Base-by-base conservation (phyloP, 805 yeast species). In the Kodamaea kakaduensis region DNA sequence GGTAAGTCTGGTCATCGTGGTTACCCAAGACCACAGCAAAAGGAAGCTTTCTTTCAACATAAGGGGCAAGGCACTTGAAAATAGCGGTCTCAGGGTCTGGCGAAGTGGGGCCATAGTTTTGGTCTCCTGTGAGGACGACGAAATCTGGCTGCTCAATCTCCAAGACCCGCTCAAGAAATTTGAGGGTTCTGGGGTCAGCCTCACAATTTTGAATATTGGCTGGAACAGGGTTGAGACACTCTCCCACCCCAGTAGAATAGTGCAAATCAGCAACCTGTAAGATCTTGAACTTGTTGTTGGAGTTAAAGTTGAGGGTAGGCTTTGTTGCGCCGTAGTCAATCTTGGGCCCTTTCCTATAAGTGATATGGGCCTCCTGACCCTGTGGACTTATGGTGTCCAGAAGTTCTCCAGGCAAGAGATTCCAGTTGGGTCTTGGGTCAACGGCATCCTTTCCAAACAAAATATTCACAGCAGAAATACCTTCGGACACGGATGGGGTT, bases 181-280 rank as follows among this genome's bases (percentile, higher is more conserved):
- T 47, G 16, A 73, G 39, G 0, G 97, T 86, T 31, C 80, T 69
- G 1, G 73, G 72, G 54, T 88, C 97, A 0, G 97, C 97, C 42
- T 71, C 59, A 51, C 97, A 93, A 9, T 58, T 62, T 4, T 61
- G 61, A 2, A 58, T 59, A 5, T 61, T 54, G 13, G 67, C 66
- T 0, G 93, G 89, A 25, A 52, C 75, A 10, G 84, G 80, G 52
- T 89, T 93, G 34, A 81, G 65, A 51, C 97, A 90, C 30, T 57
- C 55, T 8, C 97, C 96, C 36, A 65, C 71, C 5, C 88, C 89
- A 0, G 95, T 83, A n/a, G 90, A 74, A 53, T 84, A 81, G 59
- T 90, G 98, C 37, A 90, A 64, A 56, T 90, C 97, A 0, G 97
- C 95, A 5, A 90, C 75, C 58, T 90, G 98, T 7, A 87, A 58